A percentile compares a stretch with the other conserved stretches of the same genome.
These are phyloP conservation scores for Amborella trichopoda DNA, from an alignment of 164 flowering plant species.

Conservation along the genomic window DNA sequence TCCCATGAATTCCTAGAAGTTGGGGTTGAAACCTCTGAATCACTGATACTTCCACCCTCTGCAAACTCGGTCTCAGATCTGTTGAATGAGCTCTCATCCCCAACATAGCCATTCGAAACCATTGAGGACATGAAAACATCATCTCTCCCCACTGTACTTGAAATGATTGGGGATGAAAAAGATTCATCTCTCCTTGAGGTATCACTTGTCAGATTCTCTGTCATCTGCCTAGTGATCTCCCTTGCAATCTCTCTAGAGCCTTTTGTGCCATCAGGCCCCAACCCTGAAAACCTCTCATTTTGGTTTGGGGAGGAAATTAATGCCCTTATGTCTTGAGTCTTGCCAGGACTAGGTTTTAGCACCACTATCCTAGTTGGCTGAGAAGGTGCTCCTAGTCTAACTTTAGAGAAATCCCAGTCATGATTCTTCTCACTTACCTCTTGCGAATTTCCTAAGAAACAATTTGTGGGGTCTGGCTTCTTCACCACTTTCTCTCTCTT, in stretches of 20 bases:
- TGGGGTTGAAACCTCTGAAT: constrained; percentile 76
- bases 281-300: too few relatives aligned
- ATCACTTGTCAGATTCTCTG: constrained; percentile 38
- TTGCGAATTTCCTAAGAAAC: too few relatives aligned
- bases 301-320: constrained; percentile 37
- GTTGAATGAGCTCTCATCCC: constrained; percentile 74
- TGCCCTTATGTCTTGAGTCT: constrained; percentile 32
- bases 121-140: constrained; percentile 61
- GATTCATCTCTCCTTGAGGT: too few relatives aligned
- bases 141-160: constrained; percentile 25
- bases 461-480: too few relatives aligned
- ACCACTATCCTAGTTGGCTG: constrained; percentile 41
- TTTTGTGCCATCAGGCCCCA: too few relatives aligned
- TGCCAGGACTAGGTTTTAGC: constrained; percentile 61
- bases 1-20: constrained; percentile 81
- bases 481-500: too few relatives aligned
- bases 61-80: constrained; percentile 62
- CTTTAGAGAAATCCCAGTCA: too few relatives aligned
- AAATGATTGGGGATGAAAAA: not conserved
- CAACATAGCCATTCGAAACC: constrained; percentile 72
- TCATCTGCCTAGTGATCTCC: constrained; percentile 52
- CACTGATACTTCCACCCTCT: constrained; percentile 48
- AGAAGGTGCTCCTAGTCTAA: too few relatives aligned
- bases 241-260: constrained; percentile 26
- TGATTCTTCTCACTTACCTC: too few relatives aligned